Evolutionary conservation across 805 yeast species (phyloP).

Genomic region (Nakazawaea laoshanensis): DNA sequence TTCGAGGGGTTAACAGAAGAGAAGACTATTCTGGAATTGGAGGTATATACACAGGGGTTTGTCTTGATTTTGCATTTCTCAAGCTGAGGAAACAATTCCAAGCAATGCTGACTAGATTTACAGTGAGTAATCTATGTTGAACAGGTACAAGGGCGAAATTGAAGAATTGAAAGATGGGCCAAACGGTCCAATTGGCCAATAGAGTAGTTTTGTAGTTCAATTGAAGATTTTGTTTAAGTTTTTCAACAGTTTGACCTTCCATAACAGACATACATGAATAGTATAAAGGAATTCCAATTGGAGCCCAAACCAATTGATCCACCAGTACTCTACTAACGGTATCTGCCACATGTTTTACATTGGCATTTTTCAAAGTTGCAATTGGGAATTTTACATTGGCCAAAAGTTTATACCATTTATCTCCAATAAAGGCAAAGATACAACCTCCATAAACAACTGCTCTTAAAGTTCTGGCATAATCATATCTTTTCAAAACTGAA

Average conservation of each 20-base stretch:
- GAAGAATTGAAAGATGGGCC: conserved; percentile 82
- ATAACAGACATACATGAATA: conserved; percentile 57
- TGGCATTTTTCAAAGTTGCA: conserved; percentile 11
- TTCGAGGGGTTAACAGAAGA: background rate
- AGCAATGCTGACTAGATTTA: conserved; percentile 61
- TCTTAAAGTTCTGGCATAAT: conserved; percentile 47
- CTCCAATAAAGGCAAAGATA: conserved; percentile 70
- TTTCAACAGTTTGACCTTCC: conserved; percentile 40
- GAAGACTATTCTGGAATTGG: conserved; percentile 26
- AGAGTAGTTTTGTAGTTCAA: conserved; percentile 61
- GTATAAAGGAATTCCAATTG: conserved; percentile 67
- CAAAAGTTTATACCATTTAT: conserved; percentile 57
- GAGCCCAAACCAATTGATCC: conserved; percentile 77
- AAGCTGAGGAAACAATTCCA: conserved; percentile 80
- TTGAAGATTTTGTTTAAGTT: conserved; percentile 32
- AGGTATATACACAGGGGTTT: conserved; percentile 25
- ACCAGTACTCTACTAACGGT: conserved; percentile 44
- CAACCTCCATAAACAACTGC: conserved; percentile 65
- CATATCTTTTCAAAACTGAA: conserved; percentile 24
- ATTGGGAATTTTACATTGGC: conserved; percentile 31
- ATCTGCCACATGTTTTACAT: conserved; percentile 19
- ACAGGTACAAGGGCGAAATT: conserved; percentile 76
- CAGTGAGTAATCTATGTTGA: conserved; percentile 57
- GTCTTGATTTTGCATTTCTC: conserved; percentile 34
- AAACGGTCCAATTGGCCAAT: conserved; percentile 69